Evolutionary conservation across 1,284 basidiomycete genomes (phyloP).

Genomic region (Rhodotorula sp.): DNA sequence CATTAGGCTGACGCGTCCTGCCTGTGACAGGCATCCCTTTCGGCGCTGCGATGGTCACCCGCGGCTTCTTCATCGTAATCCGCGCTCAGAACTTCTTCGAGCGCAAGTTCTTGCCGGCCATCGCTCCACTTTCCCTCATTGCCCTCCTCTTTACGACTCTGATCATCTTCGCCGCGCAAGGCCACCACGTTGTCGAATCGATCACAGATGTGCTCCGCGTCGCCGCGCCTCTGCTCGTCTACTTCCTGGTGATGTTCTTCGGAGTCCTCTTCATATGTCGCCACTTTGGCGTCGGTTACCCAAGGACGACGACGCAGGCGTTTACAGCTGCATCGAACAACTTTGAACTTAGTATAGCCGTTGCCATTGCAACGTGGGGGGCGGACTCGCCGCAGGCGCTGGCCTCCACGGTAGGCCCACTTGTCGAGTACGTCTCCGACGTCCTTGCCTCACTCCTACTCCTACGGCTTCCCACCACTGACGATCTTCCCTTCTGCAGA

Average conservation of each 20-base stretch:
- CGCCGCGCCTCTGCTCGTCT: constrained; percentile 66
- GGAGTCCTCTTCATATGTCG: constrained; percentile 61
- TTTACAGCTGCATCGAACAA: constrained; percentile 57
- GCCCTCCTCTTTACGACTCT: constrained; percentile 69
- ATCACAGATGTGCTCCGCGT: constrained; percentile 71
- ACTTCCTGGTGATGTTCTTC: constrained; percentile 60
- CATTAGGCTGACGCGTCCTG: background rate
- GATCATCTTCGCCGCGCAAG: constrained; percentile 49
- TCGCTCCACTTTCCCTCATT: constrained; percentile 58
- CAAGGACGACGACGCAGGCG: constrained; percentile 56
- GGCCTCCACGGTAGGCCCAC: constrained; percentile 58
- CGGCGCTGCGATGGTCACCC: constrained; percentile 65
- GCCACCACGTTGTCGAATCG: constrained; percentile 61
- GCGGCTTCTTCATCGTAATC: constrained; percentile 57
- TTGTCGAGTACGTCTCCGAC: background rate
- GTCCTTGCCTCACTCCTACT: no score
- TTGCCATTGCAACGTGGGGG: constrained; percentile 74
- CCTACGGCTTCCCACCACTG: no score
- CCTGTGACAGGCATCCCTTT: constrained; percentile 60
- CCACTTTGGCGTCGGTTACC: constrained; percentile 57
- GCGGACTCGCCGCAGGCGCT: constrained; percentile 69
- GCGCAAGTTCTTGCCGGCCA: constrained; percentile 63
- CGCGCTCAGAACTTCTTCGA: constrained; percentile 57
- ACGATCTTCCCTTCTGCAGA: constrained; percentile 48
- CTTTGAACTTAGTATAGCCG: constrained; percentile 74